Percentiles rank a stretch among this genome's conserved stretches.
These are phyloP conservation scores for Apodospora peruviana DNA, from an alignment of 495 filamentous ascomycete genomes.

Conservation along the genomic window DNA sequence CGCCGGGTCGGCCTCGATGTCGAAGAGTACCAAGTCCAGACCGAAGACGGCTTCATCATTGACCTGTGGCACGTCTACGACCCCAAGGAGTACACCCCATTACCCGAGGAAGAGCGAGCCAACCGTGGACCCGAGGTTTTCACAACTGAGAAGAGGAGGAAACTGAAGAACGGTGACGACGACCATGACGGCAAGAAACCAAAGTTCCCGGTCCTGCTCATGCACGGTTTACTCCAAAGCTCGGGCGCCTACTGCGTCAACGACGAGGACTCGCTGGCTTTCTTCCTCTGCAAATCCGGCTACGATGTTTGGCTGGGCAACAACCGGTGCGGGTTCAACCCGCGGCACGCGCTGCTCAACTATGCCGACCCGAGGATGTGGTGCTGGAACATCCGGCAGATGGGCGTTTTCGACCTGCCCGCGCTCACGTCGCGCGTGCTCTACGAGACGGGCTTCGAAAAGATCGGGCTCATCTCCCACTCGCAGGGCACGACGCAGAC, in stretches of 20 bases:
- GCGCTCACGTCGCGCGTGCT: constrained; percentile 82
- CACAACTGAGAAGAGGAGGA: not conserved
- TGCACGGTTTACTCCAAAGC: constrained; percentile 85
- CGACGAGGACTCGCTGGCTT: constrained; percentile 85
- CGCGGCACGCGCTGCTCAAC: constrained; percentile 64
- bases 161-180: constrained; percentile 10
- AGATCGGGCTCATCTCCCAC: constrained; percentile 78
- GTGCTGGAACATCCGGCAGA: constrained; percentile 94
- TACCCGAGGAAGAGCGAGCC: constrained; percentile 30
- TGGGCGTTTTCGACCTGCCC: constrained; percentile 87
- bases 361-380: constrained; percentile 88
- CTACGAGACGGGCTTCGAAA: constrained; percentile 74
- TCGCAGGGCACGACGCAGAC: constrained; percentile 91
- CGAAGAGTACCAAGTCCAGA: constrained; percentile 79
- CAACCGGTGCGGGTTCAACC: constrained; percentile 82
- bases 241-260: constrained; percentile 86
- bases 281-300: constrained; percentile 86
- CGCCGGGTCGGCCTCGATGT: constrained; percentile 81
- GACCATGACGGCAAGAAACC: constrained; percentile 38
- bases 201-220: constrained; percentile 82
- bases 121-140: constrained; percentile 40
- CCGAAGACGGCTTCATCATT: constrained; percentile 92
- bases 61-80: constrained; percentile 87
- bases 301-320: constrained; percentile 97
- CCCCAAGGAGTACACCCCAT: constrained; percentile 60